Evolutionary conservation across 257 asterid species (phyloP), one percentile per base, ranked within the genome.

Genomic region (Coffea canephora): DNA sequence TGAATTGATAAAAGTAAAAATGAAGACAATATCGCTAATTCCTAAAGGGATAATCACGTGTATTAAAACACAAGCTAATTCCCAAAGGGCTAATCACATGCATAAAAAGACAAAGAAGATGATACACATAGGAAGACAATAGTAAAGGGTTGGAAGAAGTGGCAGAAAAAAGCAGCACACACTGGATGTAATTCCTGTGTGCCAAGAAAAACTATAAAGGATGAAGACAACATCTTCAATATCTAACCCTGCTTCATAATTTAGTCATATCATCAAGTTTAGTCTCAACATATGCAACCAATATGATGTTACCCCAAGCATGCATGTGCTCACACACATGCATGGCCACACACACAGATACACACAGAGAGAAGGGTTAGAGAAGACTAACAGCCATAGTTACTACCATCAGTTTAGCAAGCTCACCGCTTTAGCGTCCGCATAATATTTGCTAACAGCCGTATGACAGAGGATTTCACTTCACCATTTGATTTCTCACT

Each of bases 361-460:
- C 23, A 39, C 27, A 41, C 27, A 36, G 16, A 31, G 0, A 19
- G 23, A 6, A 31, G 15, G 34, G 48, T 45, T 49, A 65, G 5
- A 15, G 34, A 10, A 31, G 57, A 49, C 23, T 12, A 73, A 27
- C 31, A 43, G 66, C 48, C 23, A 73, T 21, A n/a, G 49, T 66
- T 49, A 71, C 75, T 55, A 57, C 52, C 2, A 66, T 80, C 62
- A 64, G 69, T 39, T 55, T 64, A 71, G 64, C 46, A 84, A 76
- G 78, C 97, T 88, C 90, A 94, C 99, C 97, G 88, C 88, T 83
- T 89, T 41, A 96, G 90, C 65, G 73, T 82, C 85, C 87, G 95
- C 97, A 94, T 87, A 79, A 83, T 89, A 81, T 82, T 84, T 52
- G 88, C 91, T 71, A 96, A 82, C 84, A 88, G 84, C 81, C 83